A percentile compares a stretch with the other conserved stretches of the same genome.
These are phyloP conservation scores for Plenodomus tracheiphilus DNA, from an alignment of 2,329 filamentous ascomycete species.

Conservation along the genomic window DNA sequence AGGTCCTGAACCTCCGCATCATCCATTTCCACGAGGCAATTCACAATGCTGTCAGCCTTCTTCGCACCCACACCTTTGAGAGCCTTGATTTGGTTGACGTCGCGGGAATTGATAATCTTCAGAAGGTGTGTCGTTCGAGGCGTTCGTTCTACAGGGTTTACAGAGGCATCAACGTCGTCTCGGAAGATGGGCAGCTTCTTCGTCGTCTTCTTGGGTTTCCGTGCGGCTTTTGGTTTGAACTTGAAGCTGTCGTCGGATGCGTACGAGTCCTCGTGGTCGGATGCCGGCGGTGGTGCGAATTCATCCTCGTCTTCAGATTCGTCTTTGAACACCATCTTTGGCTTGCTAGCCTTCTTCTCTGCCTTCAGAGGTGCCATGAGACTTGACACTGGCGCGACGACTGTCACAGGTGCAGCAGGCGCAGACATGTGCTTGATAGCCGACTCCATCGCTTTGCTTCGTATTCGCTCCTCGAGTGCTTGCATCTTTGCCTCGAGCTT, in stretches of 20 bases:
- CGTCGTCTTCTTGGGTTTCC: constrained; percentile 35
- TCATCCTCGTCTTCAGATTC: constrained; percentile 48
- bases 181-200: constrained; percentile 46
- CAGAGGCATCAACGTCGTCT: constrained; percentile 24
- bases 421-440: constrained; percentile 19
- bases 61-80: constrained; percentile 74
- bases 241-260: constrained; percentile 45
- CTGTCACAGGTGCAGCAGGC: constrained; percentile 5
- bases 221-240: constrained; percentile 40
- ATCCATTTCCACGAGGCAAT: constrained; percentile 53
- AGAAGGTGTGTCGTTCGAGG: constrained; percentile 67
- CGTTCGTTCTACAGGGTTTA: constrained; percentile 41
- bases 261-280: constrained; percentile 45
- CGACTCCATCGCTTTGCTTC: constrained; percentile 42
- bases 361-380: constrained; percentile 43
- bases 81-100: constrained; percentile 65
- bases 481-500: constrained; percentile 67
- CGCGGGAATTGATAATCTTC: constrained; percentile 73
- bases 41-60: constrained; percentile 63
- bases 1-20: constrained; percentile 47
- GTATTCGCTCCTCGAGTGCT: constrained; percentile 56
- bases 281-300: constrained; percentile 41
- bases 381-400: constrained; percentile 21
- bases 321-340: constrained; percentile 17
- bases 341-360: constrained; percentile 26